Conservation (phyloP, 257 asterid species). For the Henckelia pumila region DNA sequence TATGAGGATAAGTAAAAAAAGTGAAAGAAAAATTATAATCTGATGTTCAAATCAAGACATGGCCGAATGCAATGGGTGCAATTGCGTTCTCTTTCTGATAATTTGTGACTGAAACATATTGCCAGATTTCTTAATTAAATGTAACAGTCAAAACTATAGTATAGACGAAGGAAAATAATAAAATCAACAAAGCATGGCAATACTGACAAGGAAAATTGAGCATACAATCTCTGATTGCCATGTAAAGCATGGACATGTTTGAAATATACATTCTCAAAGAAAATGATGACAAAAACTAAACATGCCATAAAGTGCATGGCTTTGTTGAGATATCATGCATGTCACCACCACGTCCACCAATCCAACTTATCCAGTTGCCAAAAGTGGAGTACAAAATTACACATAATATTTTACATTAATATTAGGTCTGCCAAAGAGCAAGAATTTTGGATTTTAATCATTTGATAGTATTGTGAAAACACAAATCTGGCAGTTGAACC, state of each 20-base stretch:
- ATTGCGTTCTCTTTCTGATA: constrained; percentile 6
- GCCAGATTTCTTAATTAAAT: constrained; percentile 5
- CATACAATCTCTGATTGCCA: not conserved
- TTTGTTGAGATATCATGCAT: no score
- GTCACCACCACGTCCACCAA: no score
- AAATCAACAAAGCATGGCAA: not conserved
- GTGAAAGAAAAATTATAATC: not conserved
- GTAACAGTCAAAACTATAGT: constrained; percentile 11
- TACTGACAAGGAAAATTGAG: not conserved
- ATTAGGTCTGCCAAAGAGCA: no score
- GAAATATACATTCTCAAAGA: not conserved
- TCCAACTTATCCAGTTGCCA: no score
- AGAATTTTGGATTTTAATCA: no score
- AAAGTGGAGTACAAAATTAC: no score
- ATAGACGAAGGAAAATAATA: not conserved
- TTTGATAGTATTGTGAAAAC: no score
- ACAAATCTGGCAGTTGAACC: no score
- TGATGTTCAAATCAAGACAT: not conserved
- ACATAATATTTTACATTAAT: no score
- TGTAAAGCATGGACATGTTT: not conserved
- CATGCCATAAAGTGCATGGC: no score
- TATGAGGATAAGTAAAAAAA: not conserved
- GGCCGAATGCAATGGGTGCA: constrained; percentile 3
- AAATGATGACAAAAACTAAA: not conserved
- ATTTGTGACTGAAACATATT: constrained; percentile 5